These are phyloP conservation scores for Peniophora sp. DNA, from an alignment of 1,284 basidiomycete species.

Conservation along the genomic window DNA sequence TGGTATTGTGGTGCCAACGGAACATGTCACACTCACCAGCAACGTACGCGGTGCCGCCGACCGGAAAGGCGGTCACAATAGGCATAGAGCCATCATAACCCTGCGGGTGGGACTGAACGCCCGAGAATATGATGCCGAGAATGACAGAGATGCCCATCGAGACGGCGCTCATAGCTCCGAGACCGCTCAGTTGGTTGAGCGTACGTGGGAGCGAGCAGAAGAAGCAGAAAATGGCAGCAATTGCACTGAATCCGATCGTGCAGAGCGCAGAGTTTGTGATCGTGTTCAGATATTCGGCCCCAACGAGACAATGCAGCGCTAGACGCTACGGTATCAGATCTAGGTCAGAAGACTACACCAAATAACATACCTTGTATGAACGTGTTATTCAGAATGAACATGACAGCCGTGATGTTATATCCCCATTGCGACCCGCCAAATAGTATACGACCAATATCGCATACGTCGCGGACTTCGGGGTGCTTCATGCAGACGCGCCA, in stretches of 20 bases:
- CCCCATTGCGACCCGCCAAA: constrained; percentile 38
- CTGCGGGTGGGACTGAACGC: constrained; percentile 38
- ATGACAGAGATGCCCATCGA: constrained; percentile 54
- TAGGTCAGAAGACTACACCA: too few species aligned
- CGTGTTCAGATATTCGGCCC: constrained; percentile 46
- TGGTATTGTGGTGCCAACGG: too few species aligned
- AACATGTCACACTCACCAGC: constrained; percentile 9
- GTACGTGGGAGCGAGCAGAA: constrained; percentile 45
- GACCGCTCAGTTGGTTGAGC: constrained; percentile 37
- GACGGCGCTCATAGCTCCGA: constrained; percentile 36
- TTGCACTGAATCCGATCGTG: constrained; percentile 46
- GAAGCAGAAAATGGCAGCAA: constrained; percentile 35
- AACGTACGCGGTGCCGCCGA: constrained; percentile 47
- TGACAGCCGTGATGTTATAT: constrained; percentile 38
- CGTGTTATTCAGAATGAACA: constrained; percentile 43
- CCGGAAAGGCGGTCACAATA: constrained; percentile 28
- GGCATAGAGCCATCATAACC: constrained; percentile 31
- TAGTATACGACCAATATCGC: constrained; percentile 52
- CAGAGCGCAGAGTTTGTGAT: constrained; percentile 35
- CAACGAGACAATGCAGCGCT: constrained; percentile 35
- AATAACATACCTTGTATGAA: constrained; percentile 32
- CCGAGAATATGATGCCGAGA: constrained; percentile 43
- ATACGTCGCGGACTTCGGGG: constrained; percentile 51
- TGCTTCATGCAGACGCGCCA: constrained; percentile 54
- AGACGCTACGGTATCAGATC: too few species aligned